These are phyloP conservation scores for Microsporum audouinii DNA, from an alignment of 2,329 filamentous ascomycete species.

Conservation along the genomic window DNA sequence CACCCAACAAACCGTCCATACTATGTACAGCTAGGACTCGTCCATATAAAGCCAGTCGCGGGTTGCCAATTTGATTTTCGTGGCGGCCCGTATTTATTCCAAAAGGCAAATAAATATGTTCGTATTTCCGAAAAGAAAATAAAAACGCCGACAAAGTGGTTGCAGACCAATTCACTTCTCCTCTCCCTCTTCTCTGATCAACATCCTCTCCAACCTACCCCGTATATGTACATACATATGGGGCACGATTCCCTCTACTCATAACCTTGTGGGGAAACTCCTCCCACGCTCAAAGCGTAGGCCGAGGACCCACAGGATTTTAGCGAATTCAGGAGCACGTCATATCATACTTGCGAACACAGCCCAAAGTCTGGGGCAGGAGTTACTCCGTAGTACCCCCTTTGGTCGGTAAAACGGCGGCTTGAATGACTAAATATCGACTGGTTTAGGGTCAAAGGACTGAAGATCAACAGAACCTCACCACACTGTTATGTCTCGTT, in stretches of 20 bases:
- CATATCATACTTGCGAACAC: not conserved
- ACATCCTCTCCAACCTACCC: not conserved
- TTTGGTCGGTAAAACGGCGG: not conserved
- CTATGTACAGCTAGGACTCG: too few relatives aligned
- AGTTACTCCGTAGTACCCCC: not conserved
- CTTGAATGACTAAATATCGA: not conserved
- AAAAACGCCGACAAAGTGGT: not conserved
- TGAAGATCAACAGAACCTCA: too few relatives aligned
- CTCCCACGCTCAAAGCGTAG: not conserved
- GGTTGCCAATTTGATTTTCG: not conserved
- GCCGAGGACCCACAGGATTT: not conserved
- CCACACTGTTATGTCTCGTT: too few relatives aligned
- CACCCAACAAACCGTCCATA: not conserved
- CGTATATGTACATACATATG: not conserved
- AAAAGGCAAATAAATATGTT: not conserved
- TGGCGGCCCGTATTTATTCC: slow-evolving; percentile 1
- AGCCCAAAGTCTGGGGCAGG: not conserved
- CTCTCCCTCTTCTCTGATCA: not conserved
- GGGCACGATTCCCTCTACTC: not conserved
- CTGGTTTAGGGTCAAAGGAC: not conserved
- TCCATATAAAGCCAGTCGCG: not conserved
- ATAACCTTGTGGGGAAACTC: not conserved
- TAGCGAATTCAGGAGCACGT: not conserved
- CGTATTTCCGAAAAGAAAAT: not conserved
- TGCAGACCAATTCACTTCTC: not conserved